Evolutionary conservation across 169 alveolate species (phyloP).

Genomic region (Plasmodium billcollinsi): DNA sequence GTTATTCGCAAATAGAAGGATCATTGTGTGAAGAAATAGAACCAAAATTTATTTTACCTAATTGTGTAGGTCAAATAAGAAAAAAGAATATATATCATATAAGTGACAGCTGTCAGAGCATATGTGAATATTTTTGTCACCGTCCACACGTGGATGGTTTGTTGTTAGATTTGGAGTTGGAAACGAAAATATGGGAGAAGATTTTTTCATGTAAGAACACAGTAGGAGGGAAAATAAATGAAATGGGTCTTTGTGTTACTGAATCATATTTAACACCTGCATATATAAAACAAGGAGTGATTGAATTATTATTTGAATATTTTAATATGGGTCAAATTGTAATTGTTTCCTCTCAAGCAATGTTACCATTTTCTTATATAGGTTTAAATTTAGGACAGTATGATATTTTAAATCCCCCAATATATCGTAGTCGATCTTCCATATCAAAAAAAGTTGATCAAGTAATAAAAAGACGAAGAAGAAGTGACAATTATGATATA

Average conservation of each 20-base stretch:
- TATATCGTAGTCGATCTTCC: not conserved
- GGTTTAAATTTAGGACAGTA: constrained; percentile 82
- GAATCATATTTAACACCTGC: constrained; percentile 91
- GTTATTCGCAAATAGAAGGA: constrained; percentile 42
- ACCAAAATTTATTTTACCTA: constrained; percentile 86
- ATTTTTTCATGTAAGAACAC: constrained; percentile 74
- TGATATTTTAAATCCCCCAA: constrained; percentile 71
- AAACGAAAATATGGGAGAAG: constrained; percentile 88
- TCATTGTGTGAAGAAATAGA: constrained; percentile 68
- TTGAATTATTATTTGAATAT: constrained; percentile 89
- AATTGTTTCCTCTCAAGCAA: constrained; percentile 87
- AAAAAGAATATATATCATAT: constrained; percentile 79
- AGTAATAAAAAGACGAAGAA: constrained; percentile 3
- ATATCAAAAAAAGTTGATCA: constrained; percentile 4
- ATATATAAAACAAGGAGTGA: constrained; percentile 85
- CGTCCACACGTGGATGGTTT: constrained; percentile 86
- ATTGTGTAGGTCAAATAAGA: constrained; percentile 89
- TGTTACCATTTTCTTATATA: constrained; percentile 83
- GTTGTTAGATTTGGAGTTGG: constrained; percentile 86
- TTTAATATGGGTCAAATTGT: constrained; percentile 80
- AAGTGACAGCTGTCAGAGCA: constrained; percentile 85
- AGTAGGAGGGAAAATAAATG: constrained; percentile 61
- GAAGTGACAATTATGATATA: not conserved
- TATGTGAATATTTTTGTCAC: constrained; percentile 88
- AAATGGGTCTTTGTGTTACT: constrained; percentile 80